These are phyloP conservation scores for Terfezia claveryi DNA, from an alignment of 495 filamentous ascomycete genomes.

Conservation along the genomic window DNA sequence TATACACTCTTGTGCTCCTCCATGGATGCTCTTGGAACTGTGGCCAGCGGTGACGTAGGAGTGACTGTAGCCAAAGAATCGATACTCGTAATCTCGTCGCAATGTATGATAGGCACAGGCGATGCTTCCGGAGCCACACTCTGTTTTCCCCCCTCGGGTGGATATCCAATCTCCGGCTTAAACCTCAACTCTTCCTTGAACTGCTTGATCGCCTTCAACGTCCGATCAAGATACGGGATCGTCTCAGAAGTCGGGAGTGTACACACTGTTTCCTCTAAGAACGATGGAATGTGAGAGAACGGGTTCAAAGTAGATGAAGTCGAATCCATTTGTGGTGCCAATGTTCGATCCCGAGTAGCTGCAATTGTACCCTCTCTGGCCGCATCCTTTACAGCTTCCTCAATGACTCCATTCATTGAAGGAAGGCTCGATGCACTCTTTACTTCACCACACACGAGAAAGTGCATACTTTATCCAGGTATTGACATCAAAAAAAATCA, in stretches of 20 bases:
- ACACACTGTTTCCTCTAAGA: conserved; percentile 6
- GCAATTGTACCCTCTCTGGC: conserved; percentile 1
- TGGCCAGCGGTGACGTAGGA: no score
- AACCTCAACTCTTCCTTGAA: conserved; percentile 57
- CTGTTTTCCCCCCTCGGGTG: neutral
- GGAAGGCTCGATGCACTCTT: conserved; percentile 24
- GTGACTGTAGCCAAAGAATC: no score
- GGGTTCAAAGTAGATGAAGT: conserved; percentile 7
- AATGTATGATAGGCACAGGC: neutral
- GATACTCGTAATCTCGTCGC: no score
- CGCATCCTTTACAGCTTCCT: conserved; percentile 18
- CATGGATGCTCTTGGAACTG: no score
- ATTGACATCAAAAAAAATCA: conserved; percentile 66
- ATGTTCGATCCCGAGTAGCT: conserved; percentile 23
- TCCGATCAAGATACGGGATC: conserved; percentile 53
- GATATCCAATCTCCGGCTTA: conserved; percentile 35
- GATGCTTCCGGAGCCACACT: neutral
- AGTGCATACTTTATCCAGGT: conserved; percentile 61
- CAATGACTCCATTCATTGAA: conserved; percentile 14
- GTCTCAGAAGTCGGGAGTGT: conserved; percentile 33
- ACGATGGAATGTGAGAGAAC: neutral
- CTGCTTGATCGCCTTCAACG: conserved; percentile 40
- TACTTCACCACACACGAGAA: conserved; percentile 41
- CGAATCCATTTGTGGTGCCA: conserved; percentile 29
- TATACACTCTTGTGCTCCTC: no score